Base-by-base conservation (phyloP, 306 rosid genomes). In the Lotus japonicus region DNA sequence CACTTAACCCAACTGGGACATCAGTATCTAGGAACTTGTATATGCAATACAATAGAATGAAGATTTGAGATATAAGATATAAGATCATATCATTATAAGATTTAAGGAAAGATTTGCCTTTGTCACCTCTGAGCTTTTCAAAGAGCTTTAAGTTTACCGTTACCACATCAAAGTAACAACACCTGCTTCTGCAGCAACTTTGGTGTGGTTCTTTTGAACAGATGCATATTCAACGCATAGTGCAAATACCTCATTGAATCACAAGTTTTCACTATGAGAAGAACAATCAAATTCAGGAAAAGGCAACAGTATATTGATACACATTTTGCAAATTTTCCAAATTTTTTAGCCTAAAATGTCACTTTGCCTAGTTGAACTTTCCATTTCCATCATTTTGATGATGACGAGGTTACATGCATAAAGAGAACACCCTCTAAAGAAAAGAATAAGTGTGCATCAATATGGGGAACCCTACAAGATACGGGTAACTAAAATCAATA, bases 341-440 rank as follows among this genome's bases (percentile, higher is more conserved):
- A 21, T 21, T 21, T 21, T 21, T 21, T 26, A 33, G n/a, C 55
- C 13, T 26, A 55, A 71, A 76, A 76, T n/a, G 2, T 26, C 31
- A 26, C 62, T 33, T 31, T 66, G 19, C n/a, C n/a, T 21, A 28
- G 79, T 81, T 68, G 79, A 62, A 48, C 67, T 31, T 60, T 43
- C 50, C 46, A 18, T 66, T 21, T 21, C 71, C 33, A 52, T 54
- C 10, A 49, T 62, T 58, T 46, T 68, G 48, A 68, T 26, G 46
- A 61, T 6, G 72, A 81, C 70, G 62, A 72, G 59, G 43, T 70
- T 65, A 44, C 72, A 64, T 18, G 81, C 68, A 71, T 7, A 51
- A 36, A 68, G 54, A 81, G 39, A 70, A 36, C 67, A 57, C 69
- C 82, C 45, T 7, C 50, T 58, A 60, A 54, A 42, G 52, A 58